phyloP scores from a whole-genome alignment of 805 yeast species.

The Metschnikowia continentalis region DNA sequence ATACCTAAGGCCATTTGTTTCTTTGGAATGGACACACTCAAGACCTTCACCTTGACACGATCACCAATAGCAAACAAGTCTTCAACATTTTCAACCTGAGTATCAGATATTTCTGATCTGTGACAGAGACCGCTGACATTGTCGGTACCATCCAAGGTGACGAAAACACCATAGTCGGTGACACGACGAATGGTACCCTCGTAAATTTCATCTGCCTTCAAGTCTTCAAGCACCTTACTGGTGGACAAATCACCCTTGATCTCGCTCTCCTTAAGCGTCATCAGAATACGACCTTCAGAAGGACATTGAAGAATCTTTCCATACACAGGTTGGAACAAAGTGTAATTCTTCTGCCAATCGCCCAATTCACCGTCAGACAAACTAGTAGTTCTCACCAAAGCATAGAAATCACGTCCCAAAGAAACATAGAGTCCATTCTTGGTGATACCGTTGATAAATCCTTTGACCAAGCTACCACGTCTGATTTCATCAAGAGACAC shows the following conservation, averaged over 20 bases:
- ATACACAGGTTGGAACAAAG: slow-evolving; percentile 63
- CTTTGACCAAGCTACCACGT: slow-evolving; percentile 72
- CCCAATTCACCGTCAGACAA: slow-evolving; percentile 75
- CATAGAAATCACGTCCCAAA: slow-evolving; percentile 66
- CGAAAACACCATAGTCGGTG: slow-evolving; percentile 88
- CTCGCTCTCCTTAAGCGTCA: slow-evolving; percentile 79
- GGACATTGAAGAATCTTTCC: slow-evolving; percentile 69
- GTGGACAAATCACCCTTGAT: slow-evolving; percentile 64
- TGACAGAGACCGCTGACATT: slow-evolving; percentile 86
- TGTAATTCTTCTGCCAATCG: slow-evolving; percentile 82
- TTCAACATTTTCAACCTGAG: slow-evolving; percentile 50
- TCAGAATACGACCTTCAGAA: slow-evolving; percentile 58
- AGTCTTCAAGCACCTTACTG: slow-evolving; percentile 60
- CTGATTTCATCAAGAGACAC: slow-evolving; percentile 48
- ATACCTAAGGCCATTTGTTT: slow-evolving; percentile 82
- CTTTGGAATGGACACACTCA: slow-evolving; percentile 58
- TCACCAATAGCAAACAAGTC: slow-evolving; percentile 85
- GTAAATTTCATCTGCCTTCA: slow-evolving; percentile 62
- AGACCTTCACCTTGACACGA: slow-evolving; percentile 77
- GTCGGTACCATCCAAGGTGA: slow-evolving; percentile 69
- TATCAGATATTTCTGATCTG: slow-evolving; percentile 76
- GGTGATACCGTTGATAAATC: slow-evolving; percentile 72
- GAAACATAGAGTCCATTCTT: slow-evolving; percentile 76
- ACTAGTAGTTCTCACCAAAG: slow-evolving; percentile 76
- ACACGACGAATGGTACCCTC: slow-evolving; percentile 77